Evolutionary conservation across 257 asterid species (phyloP), one percentile per base, ranked within the genome.

Genomic region (Ajuga chamaepitys): DNA sequence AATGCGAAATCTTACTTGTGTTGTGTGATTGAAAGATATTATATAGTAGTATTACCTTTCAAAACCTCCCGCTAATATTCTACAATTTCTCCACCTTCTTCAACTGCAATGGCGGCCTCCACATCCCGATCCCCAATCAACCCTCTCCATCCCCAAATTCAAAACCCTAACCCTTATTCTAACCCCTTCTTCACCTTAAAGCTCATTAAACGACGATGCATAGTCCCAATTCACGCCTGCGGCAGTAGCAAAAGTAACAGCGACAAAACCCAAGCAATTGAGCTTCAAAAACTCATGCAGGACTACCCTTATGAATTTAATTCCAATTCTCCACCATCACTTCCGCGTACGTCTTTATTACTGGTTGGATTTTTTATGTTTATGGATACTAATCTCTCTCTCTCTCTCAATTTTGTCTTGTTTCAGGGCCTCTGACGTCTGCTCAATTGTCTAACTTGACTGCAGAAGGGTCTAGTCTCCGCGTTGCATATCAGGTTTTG

Each of bases 401-500:
- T 37, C 10, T 2, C 41, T 10, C 7, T 8, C 37, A 9, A 40
- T 12, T 22, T 45, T 7, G 38, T 48, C 53, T 37, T 67, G 24
- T 44, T 73, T 75, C 69, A 94, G 97, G 89, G 82, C 98, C 99
- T 22, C 68, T 94, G 53, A 91, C 99, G 7, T 88, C 99, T 16
- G 95, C 93, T 24, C 80, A 75, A 32, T 66, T 94, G 69, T 80
- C 89, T 4, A 88, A 83, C 67, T 72, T 83, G 84, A 77, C 86
- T 6, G 56, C 91, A 3, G 91, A 80, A 72, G 98, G 99, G 45
- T 69, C 95, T 81, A 86, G 81, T 61, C 91, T 94, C 46, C 99
- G 99, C 28, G 99, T 94, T 59, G 98, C 99, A 4, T 94, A 94
- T 81, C 99, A 94, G 99, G 99, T 93, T 65, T 58, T 52, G 32